phyloP scores from a whole-genome alignment of 306 rosid genomes.

The Pyrus bretschneideri region DNA sequence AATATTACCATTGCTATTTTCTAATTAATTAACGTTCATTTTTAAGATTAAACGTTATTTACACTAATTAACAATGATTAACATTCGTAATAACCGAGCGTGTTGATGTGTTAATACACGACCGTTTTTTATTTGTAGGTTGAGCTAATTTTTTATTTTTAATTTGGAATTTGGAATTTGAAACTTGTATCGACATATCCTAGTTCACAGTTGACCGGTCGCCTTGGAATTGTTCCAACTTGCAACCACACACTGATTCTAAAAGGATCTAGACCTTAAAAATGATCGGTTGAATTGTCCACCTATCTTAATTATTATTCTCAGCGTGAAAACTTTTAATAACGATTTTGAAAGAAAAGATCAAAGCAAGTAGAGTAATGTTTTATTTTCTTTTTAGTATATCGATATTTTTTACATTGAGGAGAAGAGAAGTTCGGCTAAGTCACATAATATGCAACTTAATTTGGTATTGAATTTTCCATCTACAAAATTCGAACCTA shows the following conservation, averaged over 20 bases:
- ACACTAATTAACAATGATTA: neutral
- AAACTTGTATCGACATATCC: neutral
- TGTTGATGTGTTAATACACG: neutral
- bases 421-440: no score
- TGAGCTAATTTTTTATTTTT: neutral
- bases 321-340: neutral
- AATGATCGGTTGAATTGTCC: neutral
- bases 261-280: neutral
- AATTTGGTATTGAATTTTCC: no score
- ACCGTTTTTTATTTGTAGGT: neutral
- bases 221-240: neutral
- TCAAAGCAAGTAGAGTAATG: neutral
- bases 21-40: neutral
- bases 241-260: neutral
- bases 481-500: no score
- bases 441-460: rapidly evolving
- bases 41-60: neutral
- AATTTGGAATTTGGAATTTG: neutral
- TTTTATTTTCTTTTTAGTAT: no score
- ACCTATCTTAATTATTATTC: neutral
- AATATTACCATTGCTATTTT: neutral
- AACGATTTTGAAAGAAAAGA: neutral
- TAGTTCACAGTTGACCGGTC: neutral
- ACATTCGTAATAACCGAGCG: neutral
- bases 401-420: no score